phyloP scores from a whole-genome alignment of 768 basidiomycete species.

The Naganishia kalamii region DNA sequence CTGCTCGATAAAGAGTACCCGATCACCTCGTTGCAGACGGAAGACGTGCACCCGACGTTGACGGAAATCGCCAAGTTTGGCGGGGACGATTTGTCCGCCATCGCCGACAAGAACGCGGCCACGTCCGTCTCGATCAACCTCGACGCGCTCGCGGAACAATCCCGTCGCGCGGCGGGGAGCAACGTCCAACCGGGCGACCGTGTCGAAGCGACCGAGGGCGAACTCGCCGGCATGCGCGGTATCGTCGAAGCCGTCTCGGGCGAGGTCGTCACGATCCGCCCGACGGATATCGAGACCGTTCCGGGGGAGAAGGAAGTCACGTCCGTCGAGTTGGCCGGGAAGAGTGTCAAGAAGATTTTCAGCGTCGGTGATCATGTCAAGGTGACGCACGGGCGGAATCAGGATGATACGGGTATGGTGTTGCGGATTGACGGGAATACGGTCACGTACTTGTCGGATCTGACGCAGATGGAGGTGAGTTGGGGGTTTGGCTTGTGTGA shows the following conservation, averaged over 20 bases:
- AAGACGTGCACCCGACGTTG: constrained; percentile 88
- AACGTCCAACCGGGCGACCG: constrained; percentile 97
- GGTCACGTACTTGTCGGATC: constrained; percentile 93
- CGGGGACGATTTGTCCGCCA: constrained; percentile 51
- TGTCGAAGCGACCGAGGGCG: constrained; percentile 94
- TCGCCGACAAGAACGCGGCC: constrained; percentile 57
- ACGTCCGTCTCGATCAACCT: constrained; percentile 61
- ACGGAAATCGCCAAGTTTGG: constrained; percentile 94
- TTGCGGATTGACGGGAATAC: constrained; percentile 76
- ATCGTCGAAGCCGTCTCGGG: constrained; percentile 80
- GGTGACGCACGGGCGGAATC: constrained; percentile 90
- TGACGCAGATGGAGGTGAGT: constrained; percentile 86
- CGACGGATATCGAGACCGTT: constrained; percentile 76
- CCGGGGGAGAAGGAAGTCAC: too few relatives aligned
- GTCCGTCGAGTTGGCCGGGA: constrained; percentile 52
- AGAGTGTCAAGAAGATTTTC: constrained; percentile 88
- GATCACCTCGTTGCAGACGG: constrained; percentile 65
- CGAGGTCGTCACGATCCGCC: constrained; percentile 78
- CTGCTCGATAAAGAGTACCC: constrained; percentile 96
- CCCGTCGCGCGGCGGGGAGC: constrained; percentile 80
- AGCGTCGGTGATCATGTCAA: constrained; percentile 98
- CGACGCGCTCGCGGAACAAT: constrained; percentile 84
- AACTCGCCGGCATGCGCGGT: constrained; percentile 87
- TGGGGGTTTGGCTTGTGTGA: not conserved
- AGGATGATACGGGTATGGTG: constrained; percentile 91